Percentiles rank a stretch among this genome's conserved stretches.
phyloP scores from a whole-genome alignment of 768 basidiomycete species.

The Termitomyces sp. region DNA sequence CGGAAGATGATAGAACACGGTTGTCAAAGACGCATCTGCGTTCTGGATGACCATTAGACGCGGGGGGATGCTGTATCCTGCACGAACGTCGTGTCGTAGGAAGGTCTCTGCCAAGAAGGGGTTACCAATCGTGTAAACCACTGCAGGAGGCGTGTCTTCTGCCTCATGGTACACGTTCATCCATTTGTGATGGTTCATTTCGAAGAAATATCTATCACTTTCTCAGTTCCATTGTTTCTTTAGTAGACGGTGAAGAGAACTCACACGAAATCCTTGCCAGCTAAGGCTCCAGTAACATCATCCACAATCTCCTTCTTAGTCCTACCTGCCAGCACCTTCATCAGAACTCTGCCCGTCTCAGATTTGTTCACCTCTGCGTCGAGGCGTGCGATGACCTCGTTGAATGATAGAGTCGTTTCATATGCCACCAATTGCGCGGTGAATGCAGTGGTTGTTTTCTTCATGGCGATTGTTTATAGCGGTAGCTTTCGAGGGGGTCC shows the following conservation, averaged over 20 bases:
- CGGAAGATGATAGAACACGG: constrained; percentile 29
- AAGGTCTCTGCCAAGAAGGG: constrained; percentile 31
- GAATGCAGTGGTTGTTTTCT: constrained; percentile 28
- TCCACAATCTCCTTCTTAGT: constrained; percentile 33
- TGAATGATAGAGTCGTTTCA: constrained; percentile 32
- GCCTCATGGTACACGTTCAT: constrained; percentile 25
- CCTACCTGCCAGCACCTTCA: constrained; percentile 17
- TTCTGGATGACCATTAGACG: constrained; percentile 27
- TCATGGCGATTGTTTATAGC: constrained; percentile 6
- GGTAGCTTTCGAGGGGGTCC: too few species aligned
- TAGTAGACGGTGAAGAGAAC: constrained; percentile 13
- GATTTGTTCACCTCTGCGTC: constrained; percentile 36
- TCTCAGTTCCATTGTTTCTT: not conserved
- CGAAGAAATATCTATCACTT: constrained; percentile 33
- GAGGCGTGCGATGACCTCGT: constrained; percentile 38
- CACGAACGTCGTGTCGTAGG: constrained; percentile 23
- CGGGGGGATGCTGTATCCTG: constrained; percentile 27
- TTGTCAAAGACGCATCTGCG: constrained; percentile 20
- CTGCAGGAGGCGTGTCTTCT: constrained; percentile 21
- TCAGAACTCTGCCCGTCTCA: constrained; percentile 22
- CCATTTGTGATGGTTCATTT: constrained; percentile 31
- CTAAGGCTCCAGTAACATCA: constrained; percentile 23
- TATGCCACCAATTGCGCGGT: constrained; percentile 36
- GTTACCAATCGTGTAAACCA: constrained; percentile 36
- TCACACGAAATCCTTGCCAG: constrained; percentile 40